Evolutionary conservation across 2,329 filamentous ascomycete species (phyloP), one percentile per base, ranked within the genome.

Genomic region (Aureobasidium sp.): DNA sequence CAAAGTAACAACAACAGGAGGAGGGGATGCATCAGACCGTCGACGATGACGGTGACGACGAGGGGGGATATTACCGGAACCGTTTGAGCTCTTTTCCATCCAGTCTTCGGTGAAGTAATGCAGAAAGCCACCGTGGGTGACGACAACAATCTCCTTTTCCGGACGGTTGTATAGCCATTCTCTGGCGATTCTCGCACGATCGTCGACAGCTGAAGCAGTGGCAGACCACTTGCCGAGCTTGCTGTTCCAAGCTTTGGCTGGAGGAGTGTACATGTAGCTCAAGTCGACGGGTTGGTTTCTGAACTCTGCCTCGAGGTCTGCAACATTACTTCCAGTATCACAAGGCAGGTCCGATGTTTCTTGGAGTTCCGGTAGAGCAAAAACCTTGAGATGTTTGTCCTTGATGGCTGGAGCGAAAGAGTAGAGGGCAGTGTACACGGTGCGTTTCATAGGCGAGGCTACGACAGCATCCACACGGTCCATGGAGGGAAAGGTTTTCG

Each of bases 101-200:
- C 86, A 95, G 69, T 96, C 91, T 66, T 91, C 84, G 0, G 90
- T 94, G 65, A 96, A 76, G 69, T 90, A 95, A 72, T 96, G 91
- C 68, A 96, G 71, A 67, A 92, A 89, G 0, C 88, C 89, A 1
- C 91, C 91, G 69, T 96, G 91, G 3, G 90, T 88, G 8, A 95
- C 90, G 2, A 91, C 80, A 0, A 87, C 84, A 32, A 96, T 83
- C 67, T 93, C 83, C 68, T 89, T 85, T 67, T 84, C 81, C 3
- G 75, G 75, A 29, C 77, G 69, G 10, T 65, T 69, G 67, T 75
- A 76, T 39, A 94, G 71, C 75, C 82, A 86, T 13, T 77, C 67
- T 47, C 90, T 78, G 6, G 85, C 84, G 29, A 78, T 79, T n/a
- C 76, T 75, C 0, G 88, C 88, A 16, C 89, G 78, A 36, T 75